Evolutionary conservation across 2,329 filamentous ascomycete genomes (phyloP), one percentile per base, ranked within the genome.

Genomic region (Passalora sequoiae): DNA sequence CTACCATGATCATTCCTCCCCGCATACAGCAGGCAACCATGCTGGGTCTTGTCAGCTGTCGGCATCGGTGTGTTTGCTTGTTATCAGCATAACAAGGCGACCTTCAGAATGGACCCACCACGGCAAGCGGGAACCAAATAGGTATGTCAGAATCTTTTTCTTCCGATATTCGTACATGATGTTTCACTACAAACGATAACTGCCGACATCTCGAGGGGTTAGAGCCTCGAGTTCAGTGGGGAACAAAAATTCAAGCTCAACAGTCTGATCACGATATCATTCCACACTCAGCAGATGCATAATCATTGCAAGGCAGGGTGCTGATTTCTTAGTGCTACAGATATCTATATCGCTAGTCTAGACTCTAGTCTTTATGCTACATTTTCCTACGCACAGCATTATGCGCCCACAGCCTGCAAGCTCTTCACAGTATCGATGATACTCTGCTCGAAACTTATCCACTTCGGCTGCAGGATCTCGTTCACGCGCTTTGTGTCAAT

Each of bases 391-490:
- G 8, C 4, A 12, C 13, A 6, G 21, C 38, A 27, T 20, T 63
- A 74, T 39, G 70, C 66, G 1, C 72, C 72, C 33, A 75, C 71
- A 27, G 65, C 67, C 59, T 83, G 73, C 56, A 88, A 62, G 22
- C 76, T 81, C 64, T 77, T 77, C 13, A 83, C 77, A 4, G 78
- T 75, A 63, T 84, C 82, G 15, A 69, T 63, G 41, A 86, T 73
- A 38, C 71, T 76, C 58, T 78, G 66, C 58, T 83, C 74, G 30
- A 86, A 64, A 0, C 64, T 62, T 46, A 60, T 76, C 57, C 80
- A 85, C 56, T 79, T 69, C 17, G 85, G 52, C 0, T 79, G 80
- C 35, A 87, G 55, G 0, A 84, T 55, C 40, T 77, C 65, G 4
- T 43, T 31, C 4, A 72, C 74, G 55, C 73, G 70, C 35, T 61